A percentile compares a stretch with the other conserved stretches of the same genome.
Conservation (phyloP, 768 basidiomycete species). For the Pisolithus sp. region DNA sequence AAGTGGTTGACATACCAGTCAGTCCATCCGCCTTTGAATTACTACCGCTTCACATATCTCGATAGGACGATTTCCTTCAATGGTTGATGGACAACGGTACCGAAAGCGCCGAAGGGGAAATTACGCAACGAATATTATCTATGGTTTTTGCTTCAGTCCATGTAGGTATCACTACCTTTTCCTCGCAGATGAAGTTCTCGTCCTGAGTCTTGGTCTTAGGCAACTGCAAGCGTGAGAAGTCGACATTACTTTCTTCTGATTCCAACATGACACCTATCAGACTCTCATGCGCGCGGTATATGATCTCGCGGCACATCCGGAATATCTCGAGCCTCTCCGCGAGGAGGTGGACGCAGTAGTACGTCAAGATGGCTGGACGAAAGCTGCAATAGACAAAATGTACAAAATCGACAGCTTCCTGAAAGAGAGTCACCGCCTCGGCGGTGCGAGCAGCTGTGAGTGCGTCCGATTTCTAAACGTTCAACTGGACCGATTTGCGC, state of each 20-base stretch:
- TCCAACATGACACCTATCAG: not conserved
- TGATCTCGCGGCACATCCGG: not conserved
- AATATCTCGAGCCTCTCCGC: constrained; percentile 20
- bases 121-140: constrained; percentile 12
- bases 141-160: constrained; percentile 17
- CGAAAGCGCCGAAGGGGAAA: constrained; percentile 12
- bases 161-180: constrained; percentile 8
- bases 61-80: constrained; percentile 28
- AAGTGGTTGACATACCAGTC: constrained; percentile 3
- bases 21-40: not conserved
- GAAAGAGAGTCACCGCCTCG: constrained; percentile 27
- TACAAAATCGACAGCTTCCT: constrained; percentile 35
- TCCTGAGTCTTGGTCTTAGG: not conserved
- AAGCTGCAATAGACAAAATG: constrained; percentile 18
- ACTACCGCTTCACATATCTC: not conserved
- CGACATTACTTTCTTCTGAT: not conserved
- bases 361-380: constrained; percentile 18
- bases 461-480: not conserved
- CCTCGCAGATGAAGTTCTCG: not conserved
- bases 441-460: constrained; percentile 17
- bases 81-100: constrained; percentile 27
- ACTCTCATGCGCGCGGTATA: not conserved
- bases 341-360: constrained; percentile 29
- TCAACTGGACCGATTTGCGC: not conserved
- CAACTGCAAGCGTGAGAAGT: not conserved